These are phyloP conservation scores for Lactarius quietus DNA, from an alignment of 768 basidiomycete genomes.

Conservation along the genomic window DNA sequence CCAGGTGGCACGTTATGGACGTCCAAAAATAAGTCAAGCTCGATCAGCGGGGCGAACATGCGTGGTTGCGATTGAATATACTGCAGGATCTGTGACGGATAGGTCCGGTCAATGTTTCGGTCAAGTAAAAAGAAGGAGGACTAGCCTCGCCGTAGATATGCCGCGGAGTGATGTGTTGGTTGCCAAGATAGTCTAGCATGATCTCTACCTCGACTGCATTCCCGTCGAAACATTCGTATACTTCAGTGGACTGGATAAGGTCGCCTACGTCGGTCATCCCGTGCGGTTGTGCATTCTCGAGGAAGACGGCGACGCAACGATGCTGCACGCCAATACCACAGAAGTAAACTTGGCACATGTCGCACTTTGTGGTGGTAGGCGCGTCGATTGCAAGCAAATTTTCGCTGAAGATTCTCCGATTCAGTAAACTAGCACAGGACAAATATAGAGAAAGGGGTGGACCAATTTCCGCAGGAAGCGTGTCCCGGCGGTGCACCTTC, in stretches of 20 bases:
- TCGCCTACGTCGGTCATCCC: conserved; percentile 66
- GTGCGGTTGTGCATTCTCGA: conserved; percentile 63
- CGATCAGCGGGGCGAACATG: conserved; percentile 63
- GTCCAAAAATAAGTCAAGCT: conserved; percentile 67
- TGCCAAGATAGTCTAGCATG: conserved; percentile 74
- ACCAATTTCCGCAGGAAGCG: conserved; percentile 80
- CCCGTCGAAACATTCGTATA: conserved; percentile 77
- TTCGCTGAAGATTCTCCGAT: conserved; percentile 46
- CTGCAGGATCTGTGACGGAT: conserved; percentile 50
- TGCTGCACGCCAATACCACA: conserved; percentile 77
- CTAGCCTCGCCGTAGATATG: conserved; percentile 70
- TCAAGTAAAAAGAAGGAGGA: conserved; percentile 28
- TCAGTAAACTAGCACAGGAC: background rate
- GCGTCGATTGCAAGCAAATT: conserved; percentile 68
- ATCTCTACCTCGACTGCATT: conserved; percentile 81
- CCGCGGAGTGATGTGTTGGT: conserved; percentile 56
- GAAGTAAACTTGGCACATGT: conserved; percentile 77
- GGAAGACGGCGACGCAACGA: conserved; percentile 60
- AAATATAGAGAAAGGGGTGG: conserved; percentile 23
- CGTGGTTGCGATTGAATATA: conserved; percentile 58
- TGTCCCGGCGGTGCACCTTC: conserved; percentile 80
- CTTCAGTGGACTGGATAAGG: conserved; percentile 67
- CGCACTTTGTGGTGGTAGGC: conserved; percentile 78
- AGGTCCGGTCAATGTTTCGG: background rate
- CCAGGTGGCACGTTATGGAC: conserved; percentile 57